phyloP scores from a whole-genome alignment of 176 grass and related monocot species.

The Musa schizocarpa region DNA sequence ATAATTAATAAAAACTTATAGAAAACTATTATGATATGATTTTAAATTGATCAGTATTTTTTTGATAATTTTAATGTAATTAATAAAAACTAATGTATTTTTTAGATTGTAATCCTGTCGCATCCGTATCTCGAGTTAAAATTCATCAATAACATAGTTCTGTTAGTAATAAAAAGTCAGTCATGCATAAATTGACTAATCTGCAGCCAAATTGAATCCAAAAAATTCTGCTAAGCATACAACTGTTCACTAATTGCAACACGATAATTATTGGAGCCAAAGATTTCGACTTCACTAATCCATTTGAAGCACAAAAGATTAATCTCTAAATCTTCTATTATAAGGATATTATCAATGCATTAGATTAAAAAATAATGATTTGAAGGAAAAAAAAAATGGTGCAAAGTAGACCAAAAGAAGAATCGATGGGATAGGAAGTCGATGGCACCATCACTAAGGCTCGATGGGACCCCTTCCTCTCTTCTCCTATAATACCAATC shows the following conservation, averaged over 20 bases:
- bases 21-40: too few species aligned
- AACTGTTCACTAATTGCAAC: neutral
- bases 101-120: too few species aligned
- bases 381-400: neutral
- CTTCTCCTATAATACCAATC: too few species aligned
- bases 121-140: too few species aligned
- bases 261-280: neutral
- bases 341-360: too few species aligned
- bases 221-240: neutral
- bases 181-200: neutral
- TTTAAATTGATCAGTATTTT: too few species aligned
- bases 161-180: neutral
- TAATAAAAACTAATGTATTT: too few species aligned
- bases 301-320: neutral
- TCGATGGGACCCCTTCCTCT: too few species aligned
- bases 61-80: too few species aligned
- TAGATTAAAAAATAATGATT: too few species aligned
- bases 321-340: neutral
- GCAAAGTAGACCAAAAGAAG: neutral
- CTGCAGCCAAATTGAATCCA: neutral
- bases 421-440: neutral
- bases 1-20: too few species aligned
- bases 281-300: neutral
- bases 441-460: too few species aligned
- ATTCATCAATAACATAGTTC: neutral